These are phyloP conservation scores for Lasiosphaeria ovina DNA, from an alignment of 495 filamentous ascomycete genomes.

Conservation along the genomic window DNA sequence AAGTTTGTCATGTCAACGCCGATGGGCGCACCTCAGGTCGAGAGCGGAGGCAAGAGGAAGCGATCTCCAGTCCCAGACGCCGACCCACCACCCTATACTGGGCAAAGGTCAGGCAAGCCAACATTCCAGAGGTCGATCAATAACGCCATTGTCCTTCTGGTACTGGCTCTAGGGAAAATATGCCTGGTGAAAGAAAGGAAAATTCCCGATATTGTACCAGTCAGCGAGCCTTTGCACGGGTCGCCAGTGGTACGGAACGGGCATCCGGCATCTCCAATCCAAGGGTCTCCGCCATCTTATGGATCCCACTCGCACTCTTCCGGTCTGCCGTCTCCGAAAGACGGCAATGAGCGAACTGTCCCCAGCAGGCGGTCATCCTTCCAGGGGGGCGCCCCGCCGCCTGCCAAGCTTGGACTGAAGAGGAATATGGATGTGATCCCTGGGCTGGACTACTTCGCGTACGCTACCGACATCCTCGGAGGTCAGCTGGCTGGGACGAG, in stretches of 20 bases:
- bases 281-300: conserved; percentile 48
- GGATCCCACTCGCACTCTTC: conserved; percentile 38
- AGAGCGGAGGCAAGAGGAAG: conserved; percentile 59
- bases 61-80: conserved; percentile 45
- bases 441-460: conserved; percentile 82
- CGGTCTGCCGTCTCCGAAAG: conserved; percentile 48
- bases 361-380: conserved; percentile 45
- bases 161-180: conserved; percentile 84
- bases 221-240: conserved; percentile 39
- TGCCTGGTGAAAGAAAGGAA: conserved; percentile 59
- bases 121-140: conserved; percentile 56
- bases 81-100: conserved; percentile 30
- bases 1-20: conserved; percentile 29
- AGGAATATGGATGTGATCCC: conserved; percentile 86
- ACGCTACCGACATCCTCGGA: conserved; percentile 84
- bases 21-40: conserved; percentile 26
- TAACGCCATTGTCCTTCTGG: conserved; percentile 75
- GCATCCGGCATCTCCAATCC: conserved; percentile 43
- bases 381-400: conserved; percentile 33
- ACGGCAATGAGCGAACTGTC: conserved; percentile 37
- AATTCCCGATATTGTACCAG: conserved; percentile 59
- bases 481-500: conserved; percentile 73
- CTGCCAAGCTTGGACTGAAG: conserved; percentile 25
- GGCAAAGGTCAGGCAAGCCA: conserved; percentile 42
- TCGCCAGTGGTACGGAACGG: conserved; percentile 51